phyloP scores from a whole-genome alignment of 179 eudicot genomes.

The Sideroxylon spinosum region DNA sequence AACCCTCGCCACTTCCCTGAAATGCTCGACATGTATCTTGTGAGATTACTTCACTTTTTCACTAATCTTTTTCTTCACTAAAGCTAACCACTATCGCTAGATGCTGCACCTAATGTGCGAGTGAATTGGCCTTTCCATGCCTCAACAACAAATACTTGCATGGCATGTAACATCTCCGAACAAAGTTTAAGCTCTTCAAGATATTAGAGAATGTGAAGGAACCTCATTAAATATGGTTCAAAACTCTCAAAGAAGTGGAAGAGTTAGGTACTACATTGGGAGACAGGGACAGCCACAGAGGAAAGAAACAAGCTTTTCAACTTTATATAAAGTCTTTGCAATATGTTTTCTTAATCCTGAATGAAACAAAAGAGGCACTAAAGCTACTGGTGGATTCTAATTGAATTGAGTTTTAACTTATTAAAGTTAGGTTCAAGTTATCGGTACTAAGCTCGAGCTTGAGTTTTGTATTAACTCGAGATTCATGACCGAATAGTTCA shows the following conservation, averaged over 20 bases:
- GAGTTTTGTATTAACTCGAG: too few relatives aligned
- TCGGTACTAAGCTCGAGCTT: too few relatives aligned
- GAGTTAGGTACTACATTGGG: not conserved
- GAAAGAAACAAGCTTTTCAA: not conserved
- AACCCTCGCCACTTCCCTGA: not conserved
- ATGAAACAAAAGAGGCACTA: too few relatives aligned
- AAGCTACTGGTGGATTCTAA: too few relatives aligned
- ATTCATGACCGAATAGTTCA: too few relatives aligned
- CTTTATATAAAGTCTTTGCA: not conserved
- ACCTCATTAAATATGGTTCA: not conserved
- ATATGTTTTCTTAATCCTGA: too few relatives aligned
- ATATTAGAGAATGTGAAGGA: not conserved
- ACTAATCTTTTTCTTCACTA: not conserved
- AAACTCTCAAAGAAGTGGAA: not conserved
- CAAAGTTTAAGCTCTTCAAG: not conserved
- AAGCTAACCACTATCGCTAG: not conserved
- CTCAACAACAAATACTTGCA: not conserved
- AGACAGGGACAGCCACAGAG: not conserved
- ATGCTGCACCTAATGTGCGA: conserved; percentile 1
- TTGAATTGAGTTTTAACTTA: too few relatives aligned
- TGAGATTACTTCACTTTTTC: conserved; percentile 3
- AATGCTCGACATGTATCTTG: conserved; percentile 13
- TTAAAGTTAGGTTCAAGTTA: too few relatives aligned
- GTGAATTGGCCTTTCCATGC: not conserved
- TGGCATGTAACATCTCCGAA: not conserved